Evolutionary conservation across 257 asterid genomes (phyloP).

Genomic region (Thymus quinquecostatus): DNA sequence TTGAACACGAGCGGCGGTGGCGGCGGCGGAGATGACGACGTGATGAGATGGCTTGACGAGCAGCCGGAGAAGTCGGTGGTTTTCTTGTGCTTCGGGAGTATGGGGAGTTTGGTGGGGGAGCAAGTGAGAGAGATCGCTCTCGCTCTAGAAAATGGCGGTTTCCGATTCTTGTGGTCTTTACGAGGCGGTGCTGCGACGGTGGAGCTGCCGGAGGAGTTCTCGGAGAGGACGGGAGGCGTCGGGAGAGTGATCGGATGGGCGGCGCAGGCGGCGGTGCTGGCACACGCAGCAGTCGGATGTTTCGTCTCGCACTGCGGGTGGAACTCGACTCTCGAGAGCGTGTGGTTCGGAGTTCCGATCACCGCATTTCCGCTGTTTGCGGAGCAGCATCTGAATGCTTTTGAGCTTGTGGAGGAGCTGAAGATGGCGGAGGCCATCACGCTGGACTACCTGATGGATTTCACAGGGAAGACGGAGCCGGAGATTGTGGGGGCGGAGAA

Average conservation of each 20-base stretch:
- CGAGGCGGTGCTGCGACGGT: slow-evolving; percentile 30
- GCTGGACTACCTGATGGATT: slow-evolving; percentile 12
- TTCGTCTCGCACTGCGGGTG: slow-evolving; percentile 58
- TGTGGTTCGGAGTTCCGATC: slow-evolving; percentile 50
- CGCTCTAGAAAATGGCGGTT: slow-evolving; percentile 46
- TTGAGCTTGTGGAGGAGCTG: slow-evolving; percentile 39
- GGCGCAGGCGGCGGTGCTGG: slow-evolving; percentile 37
- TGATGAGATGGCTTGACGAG: slow-evolving; percentile 49
- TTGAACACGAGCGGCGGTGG: neutral
- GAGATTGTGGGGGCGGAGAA: slow-evolving; percentile 29
- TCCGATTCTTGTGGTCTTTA: slow-evolving; percentile 57
- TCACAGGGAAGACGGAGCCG: neutral
- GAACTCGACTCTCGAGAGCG: slow-evolving; percentile 45
- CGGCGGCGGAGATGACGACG: slow-evolving; percentile 4
- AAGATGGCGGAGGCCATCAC: slow-evolving; percentile 37
- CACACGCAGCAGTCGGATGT: slow-evolving; percentile 46
- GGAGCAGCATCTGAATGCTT: slow-evolving; percentile 50
- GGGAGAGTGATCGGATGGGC: slow-evolving; percentile 53
- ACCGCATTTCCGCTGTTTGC: slow-evolving; percentile 47
- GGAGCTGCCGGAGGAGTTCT: slow-evolving; percentile 33
- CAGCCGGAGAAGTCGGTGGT: slow-evolving; percentile 51
- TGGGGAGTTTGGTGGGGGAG: slow-evolving; percentile 39
- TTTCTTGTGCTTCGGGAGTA: slow-evolving; percentile 57
- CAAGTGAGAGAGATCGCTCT: slow-evolving; percentile 60
- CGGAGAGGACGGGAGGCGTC: slow-evolving; percentile 30